phyloP scores from a whole-genome alignment of 1,139 yeast genomes.

The Schwanniomyces etchellsii region DNA sequence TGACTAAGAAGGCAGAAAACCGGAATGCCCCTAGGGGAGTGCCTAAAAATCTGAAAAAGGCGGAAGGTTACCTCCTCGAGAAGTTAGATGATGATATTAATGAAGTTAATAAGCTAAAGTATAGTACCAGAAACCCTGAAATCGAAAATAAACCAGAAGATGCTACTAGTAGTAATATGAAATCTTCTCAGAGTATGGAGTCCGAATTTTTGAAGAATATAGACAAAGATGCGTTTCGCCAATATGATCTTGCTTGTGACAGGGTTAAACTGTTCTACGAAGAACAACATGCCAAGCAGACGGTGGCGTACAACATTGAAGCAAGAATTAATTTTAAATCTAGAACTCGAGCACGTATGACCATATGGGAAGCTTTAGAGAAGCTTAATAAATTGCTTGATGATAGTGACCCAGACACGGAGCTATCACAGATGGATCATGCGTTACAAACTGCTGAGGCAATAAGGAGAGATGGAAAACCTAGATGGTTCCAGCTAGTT shows the following conservation, averaged over 20 bases:
- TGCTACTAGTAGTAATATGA: slow-evolving; percentile 1
- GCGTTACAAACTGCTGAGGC: slow-evolving; percentile 77
- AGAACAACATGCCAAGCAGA: slow-evolving; percentile 66
- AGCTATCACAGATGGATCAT: slow-evolving; percentile 68
- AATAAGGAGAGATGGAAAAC: slow-evolving; percentile 59
- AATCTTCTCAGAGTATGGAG: slow-evolving; percentile 4
- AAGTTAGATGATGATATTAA: slow-evolving; percentile 32
- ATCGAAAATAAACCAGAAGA: background rate
- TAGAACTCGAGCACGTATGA: slow-evolving; percentile 58
- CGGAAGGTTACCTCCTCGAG: too few species aligned
- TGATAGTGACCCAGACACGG: slow-evolving; percentile 74
- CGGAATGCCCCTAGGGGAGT: too few species aligned
- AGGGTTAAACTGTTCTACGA: slow-evolving; percentile 61
- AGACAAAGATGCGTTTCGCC: slow-evolving; percentile 48
- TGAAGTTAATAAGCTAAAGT: slow-evolving; percentile 24
- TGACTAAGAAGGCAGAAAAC: too few species aligned
- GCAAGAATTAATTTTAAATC: slow-evolving; percentile 69
- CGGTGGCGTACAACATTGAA: slow-evolving; percentile 67
- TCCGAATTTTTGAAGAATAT: slow-evolving; percentile 29
- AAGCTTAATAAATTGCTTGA: slow-evolving; percentile 58
- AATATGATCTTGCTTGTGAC: slow-evolving; percentile 66
- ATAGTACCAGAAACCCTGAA: slow-evolving; percentile 5
- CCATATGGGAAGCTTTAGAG: slow-evolving; percentile 68
- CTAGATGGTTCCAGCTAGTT: slow-evolving; percentile 72
- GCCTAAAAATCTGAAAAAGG: too few species aligned